A percentile compares a stretch with the other conserved stretches of the same genome.
phyloP scores from a whole-genome alignment of 306 rosid species.

The Quercus parvula region DNA sequence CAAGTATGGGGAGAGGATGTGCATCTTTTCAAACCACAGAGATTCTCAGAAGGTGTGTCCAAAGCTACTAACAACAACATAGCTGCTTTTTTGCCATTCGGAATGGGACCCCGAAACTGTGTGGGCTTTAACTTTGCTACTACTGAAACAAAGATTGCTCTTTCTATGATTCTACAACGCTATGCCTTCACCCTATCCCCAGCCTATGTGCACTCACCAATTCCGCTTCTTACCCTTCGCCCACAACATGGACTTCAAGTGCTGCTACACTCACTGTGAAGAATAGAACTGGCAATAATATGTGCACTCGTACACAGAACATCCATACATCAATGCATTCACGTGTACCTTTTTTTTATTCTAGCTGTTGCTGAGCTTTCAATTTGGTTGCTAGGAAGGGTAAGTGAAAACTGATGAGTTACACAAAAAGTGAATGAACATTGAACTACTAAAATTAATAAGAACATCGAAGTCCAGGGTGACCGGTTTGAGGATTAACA shows the following conservation, averaged over 20 bases:
- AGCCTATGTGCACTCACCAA: conserved; percentile 23
- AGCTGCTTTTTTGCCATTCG: conserved; percentile 21
- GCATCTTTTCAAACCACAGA: conserved; percentile 24
- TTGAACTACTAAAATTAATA: too few relatives aligned
- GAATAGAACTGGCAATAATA: too few relatives aligned
- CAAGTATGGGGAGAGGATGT: conserved; percentile 27
- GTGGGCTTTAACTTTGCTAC: conserved; percentile 25
- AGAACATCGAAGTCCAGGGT: too few relatives aligned
- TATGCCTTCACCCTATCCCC: conserved; percentile 19
- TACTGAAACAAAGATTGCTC: conserved; percentile 16
- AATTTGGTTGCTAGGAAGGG: too few relatives aligned
- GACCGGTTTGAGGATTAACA: too few relatives aligned
- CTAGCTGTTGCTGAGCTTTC: too few relatives aligned
- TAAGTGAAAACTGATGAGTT: too few relatives aligned
- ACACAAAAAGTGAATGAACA: too few relatives aligned
- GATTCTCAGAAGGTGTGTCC: conserved; percentile 21
- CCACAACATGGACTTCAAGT: conserved; percentile 27
- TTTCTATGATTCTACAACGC: conserved; percentile 26
- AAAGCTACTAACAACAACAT: conserved; percentile 15
- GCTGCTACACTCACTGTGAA: not conserved
- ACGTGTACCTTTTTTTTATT: too few relatives aligned
- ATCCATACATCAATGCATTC: too few relatives aligned
- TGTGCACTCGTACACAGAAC: too few relatives aligned
- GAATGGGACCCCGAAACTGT: conserved; percentile 22
- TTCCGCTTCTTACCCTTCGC: not conserved